Evolutionary conservation across 345 rosid species (phyloP), one percentile per base, ranked within the genome.

Genomic region (Murraya paniculata): DNA sequence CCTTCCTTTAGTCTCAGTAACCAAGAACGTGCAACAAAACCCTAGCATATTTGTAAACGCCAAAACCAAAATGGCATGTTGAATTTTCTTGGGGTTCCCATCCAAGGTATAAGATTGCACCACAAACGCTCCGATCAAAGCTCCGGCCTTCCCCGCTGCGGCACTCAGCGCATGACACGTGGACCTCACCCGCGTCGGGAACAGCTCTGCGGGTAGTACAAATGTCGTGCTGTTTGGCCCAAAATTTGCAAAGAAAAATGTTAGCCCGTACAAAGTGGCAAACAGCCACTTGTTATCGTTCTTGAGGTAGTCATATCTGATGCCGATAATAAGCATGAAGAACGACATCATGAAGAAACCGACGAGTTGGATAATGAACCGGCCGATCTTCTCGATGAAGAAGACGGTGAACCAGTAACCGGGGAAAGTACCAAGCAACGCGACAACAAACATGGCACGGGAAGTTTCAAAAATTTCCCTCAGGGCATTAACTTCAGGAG

Each of bases 401-500:
- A 70, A 60, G 19, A 91, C 90, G 0, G 92, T 85, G 81, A 91
- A 82, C 92, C 92, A 89, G 64, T 91, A 91, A 16, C 92, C 94
- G 1, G 92, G 92, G 64, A 91, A 87, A 0, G 90, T 83, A 16
- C 89, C 88, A 0, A 89, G 9, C 59, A 89, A 33, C 2, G 92
- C 90, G 7, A 86, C 75, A 9, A 84, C 28, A 33, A 88, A 86
- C 91, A 84, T 89, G 75, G 92, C 94, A 5, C 80, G 83, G 0
- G 94, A 86, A 22, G 79, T 84, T 39, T 89, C 76, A 58, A 55
- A 89, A 16, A 88, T 80, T 80, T 89, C 91, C 5, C 28, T 18
- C 4, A 89, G 25, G 2, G 91, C 92, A 73, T 75, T 87, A 53
- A 89, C 73, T 0, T 59, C 6, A 0, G 0, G 0, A 0, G 84